Evolutionary conservation across 306 rosid species (phyloP).

Genomic region (Alnus glutinosa): DNA sequence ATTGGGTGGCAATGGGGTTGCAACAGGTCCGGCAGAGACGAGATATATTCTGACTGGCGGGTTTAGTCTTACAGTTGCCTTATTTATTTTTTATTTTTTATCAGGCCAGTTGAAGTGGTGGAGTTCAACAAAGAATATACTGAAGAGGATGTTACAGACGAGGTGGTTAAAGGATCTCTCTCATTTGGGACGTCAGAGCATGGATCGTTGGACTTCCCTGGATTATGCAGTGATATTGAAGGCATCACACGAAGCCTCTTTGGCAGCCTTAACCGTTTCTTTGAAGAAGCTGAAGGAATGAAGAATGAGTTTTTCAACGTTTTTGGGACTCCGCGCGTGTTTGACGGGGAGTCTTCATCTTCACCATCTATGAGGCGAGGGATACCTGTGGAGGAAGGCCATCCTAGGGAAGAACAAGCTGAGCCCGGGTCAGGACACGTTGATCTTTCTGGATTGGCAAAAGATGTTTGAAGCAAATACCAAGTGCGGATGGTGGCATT

Average conservation of each 20-base stretch:
- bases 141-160: constrained; percentile 75
- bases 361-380: constrained; percentile 48
- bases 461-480: constrained; percentile 54
- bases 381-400: constrained; percentile 48
- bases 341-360: constrained; percentile 52
- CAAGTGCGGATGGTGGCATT: neutral
- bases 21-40: neutral
- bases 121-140: constrained; percentile 75
- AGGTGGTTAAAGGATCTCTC: constrained; percentile 58
- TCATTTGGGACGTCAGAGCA: constrained; percentile 43
- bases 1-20: neutral
- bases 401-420: constrained; percentile 25
- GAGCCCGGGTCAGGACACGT: constrained; percentile 37
- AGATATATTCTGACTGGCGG: neutral
- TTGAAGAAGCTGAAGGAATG: constrained; percentile 78
- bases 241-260: constrained; percentile 55
- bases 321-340: constrained; percentile 42
- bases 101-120: constrained; percentile 80
- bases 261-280: constrained; percentile 54
- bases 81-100: constrained; percentile 12
- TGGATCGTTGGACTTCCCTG: constrained; percentile 63
- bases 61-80: neutral
- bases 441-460: constrained; percentile 62
- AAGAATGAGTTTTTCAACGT: constrained; percentile 52
- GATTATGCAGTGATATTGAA: constrained; percentile 66